A percentile compares a stretch with the other conserved stretches of the same genome.
Evolutionary conservation across 139 green algal genomes (phyloP).

Genomic region (Pleodorina starrii): DNA sequence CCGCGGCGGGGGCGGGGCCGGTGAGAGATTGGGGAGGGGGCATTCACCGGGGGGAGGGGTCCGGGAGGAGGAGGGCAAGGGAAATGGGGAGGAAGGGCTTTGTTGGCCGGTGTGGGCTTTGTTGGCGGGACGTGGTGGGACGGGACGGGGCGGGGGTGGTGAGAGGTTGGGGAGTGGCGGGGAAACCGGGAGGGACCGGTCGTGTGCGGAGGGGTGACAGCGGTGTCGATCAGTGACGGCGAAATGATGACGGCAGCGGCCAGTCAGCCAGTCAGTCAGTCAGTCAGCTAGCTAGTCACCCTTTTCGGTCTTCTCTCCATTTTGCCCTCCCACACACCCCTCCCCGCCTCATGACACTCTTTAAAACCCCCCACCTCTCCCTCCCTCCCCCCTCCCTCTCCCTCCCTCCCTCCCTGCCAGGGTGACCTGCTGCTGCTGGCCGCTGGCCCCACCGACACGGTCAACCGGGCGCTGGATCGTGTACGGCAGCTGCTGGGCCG

Average conservation of each 20-base stretch:
- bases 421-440: slow-evolving; percentile 94
- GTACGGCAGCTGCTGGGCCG: slow-evolving; percentile 89
- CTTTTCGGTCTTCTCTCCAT: too few species aligned
- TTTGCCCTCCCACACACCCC: background rate
- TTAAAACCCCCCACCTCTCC: background rate
- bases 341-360: background rate
- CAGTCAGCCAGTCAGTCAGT: too few species aligned
- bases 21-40: slow-evolving; percentile 17
- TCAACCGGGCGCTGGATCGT: slow-evolving; percentile 87
- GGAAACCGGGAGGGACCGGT: too few species aligned
- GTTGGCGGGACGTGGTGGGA: too few species aligned
- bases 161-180: too few species aligned
- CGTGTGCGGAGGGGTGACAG: too few species aligned
- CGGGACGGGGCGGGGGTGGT: too few species aligned
- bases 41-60: background rate
- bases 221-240: too few species aligned
- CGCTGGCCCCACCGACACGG: slow-evolving; percentile 73
- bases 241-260: too few species aligned
- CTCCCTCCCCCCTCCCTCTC: background rate
- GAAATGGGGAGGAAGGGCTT: too few species aligned
- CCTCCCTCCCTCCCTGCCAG: slow-evolving; percentile 37
- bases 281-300: too few species aligned
- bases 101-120: too few species aligned
- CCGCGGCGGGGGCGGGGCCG: slow-evolving; percentile 51
- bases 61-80: background rate